Percentiles rank a stretch among this genome's conserved stretches.
Conservation (phyloP, 805 yeast genomes). For the Starmerella ratchasimensis region DNA sequence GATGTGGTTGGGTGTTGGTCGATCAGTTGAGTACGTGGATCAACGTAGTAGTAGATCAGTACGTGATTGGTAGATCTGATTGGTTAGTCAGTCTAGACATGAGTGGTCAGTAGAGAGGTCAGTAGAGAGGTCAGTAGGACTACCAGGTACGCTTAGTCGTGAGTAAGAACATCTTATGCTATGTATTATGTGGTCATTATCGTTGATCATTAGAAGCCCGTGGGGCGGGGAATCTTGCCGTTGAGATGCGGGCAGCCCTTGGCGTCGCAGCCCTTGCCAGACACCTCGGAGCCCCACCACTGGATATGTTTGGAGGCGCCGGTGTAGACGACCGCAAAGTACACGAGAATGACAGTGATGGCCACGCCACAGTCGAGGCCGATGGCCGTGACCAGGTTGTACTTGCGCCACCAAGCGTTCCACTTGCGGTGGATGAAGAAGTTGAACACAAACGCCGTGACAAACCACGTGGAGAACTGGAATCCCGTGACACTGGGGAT, state of each 20-base stretch:
- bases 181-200: not conserved
- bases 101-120: too few relatives aligned
- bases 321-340: constrained; percentile 32
- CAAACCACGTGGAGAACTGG: constrained; percentile 45
- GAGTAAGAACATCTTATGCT: too few relatives aligned
- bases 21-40: too few relatives aligned
- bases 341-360: constrained; percentile 41
- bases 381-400: constrained; percentile 45
- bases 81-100: too few relatives aligned
- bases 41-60: too few relatives aligned
- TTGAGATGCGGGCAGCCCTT: constrained; percentile 11
- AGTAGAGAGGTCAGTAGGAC: too few relatives aligned
- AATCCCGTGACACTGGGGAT: constrained; percentile 70
- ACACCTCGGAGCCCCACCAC: constrained; percentile 57
- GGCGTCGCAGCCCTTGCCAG: constrained; percentile 13
- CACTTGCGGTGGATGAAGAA: constrained; percentile 40
- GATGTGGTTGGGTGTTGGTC: too few relatives aligned
- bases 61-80: too few relatives aligned
- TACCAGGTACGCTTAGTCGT: too few relatives aligned
- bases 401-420: constrained; percentile 42
- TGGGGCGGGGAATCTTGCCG: constrained; percentile 6
- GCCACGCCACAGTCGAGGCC: constrained; percentile 60
- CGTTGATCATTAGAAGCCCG: constrained; percentile 1
- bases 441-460: constrained; percentile 43
- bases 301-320: constrained; percentile 29